A percentile compares a stretch with the other conserved stretches of the same genome.
phyloP scores from a whole-genome alignment of 2,329 filamentous ascomycete genomes.

The Phialocephala subalpina region DNA sequence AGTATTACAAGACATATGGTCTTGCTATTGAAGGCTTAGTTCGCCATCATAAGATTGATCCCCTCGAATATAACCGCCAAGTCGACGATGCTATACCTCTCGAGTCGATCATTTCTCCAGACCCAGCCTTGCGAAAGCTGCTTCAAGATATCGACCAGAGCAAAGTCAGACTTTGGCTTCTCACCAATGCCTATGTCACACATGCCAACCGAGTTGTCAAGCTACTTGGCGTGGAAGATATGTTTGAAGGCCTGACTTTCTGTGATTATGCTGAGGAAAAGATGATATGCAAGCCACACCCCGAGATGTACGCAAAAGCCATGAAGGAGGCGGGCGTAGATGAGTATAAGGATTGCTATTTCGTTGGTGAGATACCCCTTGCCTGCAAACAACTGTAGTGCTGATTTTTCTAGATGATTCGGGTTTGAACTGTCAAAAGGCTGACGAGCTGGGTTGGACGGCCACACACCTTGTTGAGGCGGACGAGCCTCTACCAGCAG shows the following conservation, averaged over 20 bases:
- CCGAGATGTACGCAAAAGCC: conserved; percentile 85
- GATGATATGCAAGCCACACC: conserved; percentile 87
- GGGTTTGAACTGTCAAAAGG: conserved; percentile 79
- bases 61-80: conserved; percentile 91
- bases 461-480: conserved; percentile 87
- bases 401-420: conserved; percentile 75
- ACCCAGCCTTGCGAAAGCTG: conserved; percentile 76
- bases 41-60: conserved; percentile 92
- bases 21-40: conserved; percentile 97
- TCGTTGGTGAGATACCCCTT: conserved; percentile 77
- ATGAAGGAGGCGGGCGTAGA: conserved; percentile 83
- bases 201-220: conserved; percentile 85
- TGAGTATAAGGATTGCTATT: conserved; percentile 79
- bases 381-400: background rate
- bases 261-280: conserved; percentile 83
- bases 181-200: conserved; percentile 95
- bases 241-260: conserved; percentile 94
- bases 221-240: conserved; percentile 81
- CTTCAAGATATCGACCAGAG: conserved; percentile 82
- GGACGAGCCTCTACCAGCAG: conserved; percentile 67
- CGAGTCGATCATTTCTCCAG: conserved; percentile 82
- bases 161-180: conserved; percentile 90
- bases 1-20: conserved; percentile 96
- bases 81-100: conserved; percentile 95
- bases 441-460: conserved; percentile 84